phyloP scores from a whole-genome alignment of 176 grass and related monocot species.

The Oryza coarctata region DNA sequence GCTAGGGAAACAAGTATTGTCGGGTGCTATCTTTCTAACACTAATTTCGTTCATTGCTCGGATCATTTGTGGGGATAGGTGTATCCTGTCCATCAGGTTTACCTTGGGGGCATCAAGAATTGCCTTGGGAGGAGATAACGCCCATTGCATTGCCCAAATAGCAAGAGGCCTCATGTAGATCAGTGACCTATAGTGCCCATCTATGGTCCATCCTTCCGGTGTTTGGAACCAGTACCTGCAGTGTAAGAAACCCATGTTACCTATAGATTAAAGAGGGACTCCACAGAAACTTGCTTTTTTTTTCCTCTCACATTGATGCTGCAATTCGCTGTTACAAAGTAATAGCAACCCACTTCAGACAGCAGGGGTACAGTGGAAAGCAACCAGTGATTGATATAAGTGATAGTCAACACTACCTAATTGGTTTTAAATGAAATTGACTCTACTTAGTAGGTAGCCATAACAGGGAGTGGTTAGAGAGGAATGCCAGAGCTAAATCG shows the following conservation, averaged over 20 bases:
- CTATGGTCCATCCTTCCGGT: constrained; percentile 86
- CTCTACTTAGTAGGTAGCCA: background rate
- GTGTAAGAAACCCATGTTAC: background rate
- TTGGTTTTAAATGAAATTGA: background rate
- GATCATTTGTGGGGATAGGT: constrained; percentile 42
- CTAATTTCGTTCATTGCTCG: constrained; percentile 38
- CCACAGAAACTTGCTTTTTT: no score
- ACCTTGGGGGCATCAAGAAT: constrained; percentile 73
- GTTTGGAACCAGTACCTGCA: constrained; percentile 97
- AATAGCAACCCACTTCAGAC: background rate
- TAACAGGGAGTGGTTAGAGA: background rate
- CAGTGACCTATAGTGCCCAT: constrained; percentile 82
- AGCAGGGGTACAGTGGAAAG: background rate
- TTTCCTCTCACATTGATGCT: background rate
- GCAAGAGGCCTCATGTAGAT: constrained; percentile 90
- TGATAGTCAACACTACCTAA: background rate
- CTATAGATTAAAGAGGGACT: background rate
- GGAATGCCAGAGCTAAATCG: background rate
- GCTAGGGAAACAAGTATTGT: constrained; percentile 60
- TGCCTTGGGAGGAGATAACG: constrained; percentile 65
- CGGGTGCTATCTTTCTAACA: constrained; percentile 50
- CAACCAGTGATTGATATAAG: background rate
- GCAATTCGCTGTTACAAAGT: background rate
- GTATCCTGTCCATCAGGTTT: constrained; percentile 81
- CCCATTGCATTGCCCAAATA: constrained; percentile 97